Evolutionary conservation across 768 basidiomycete genomes (phyloP).

Genomic region (Amanita rimosa): DNA sequence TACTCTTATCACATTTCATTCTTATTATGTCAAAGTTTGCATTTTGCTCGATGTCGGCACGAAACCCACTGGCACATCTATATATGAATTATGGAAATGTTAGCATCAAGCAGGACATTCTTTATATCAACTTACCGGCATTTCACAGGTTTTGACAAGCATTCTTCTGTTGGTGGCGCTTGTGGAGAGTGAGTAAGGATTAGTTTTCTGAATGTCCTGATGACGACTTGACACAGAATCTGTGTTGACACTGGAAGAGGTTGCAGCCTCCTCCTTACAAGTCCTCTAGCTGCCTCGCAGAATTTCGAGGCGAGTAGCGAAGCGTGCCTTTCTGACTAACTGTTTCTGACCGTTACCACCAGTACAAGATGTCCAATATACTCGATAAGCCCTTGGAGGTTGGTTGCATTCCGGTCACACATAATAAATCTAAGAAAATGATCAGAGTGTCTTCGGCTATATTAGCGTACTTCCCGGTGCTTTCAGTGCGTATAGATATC

Average conservation of each 20-base stretch:
- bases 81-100: constrained; percentile 97
- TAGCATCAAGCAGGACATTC: constrained; percentile 9
- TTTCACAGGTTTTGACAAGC: constrained; percentile 62
- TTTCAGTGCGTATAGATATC: constrained; percentile 87
- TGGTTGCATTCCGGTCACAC: constrained; percentile 12
- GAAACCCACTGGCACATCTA: constrained; percentile 87
- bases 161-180: constrained; percentile 82
- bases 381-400: constrained; percentile 93
- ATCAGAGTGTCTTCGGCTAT: constrained; percentile 72
- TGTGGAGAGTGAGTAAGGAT: constrained; percentile 69
- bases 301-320: constrained; percentile 65
- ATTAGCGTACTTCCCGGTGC: constrained; percentile 87
- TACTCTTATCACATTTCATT: constrained; percentile 1
- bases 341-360: constrained; percentile 5
- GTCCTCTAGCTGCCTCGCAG: constrained; percentile 84
- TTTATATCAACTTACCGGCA: not conserved
- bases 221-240: constrained; percentile 32
- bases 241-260: constrained; percentile 73
- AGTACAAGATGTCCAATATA: constrained; percentile 96
- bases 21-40: constrained; percentile 46
- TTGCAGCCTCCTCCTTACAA: constrained; percentile 59
- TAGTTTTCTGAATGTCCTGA: not conserved
- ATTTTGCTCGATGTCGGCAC: constrained; percentile 92
- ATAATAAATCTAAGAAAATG: not conserved
- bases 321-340: not conserved